A percentile compares a stretch with the other conserved stretches of the same genome.
These are phyloP conservation scores for Phaffomyces opuntiae DNA, from an alignment of 805 yeast species.

Conservation along the genomic window DNA sequence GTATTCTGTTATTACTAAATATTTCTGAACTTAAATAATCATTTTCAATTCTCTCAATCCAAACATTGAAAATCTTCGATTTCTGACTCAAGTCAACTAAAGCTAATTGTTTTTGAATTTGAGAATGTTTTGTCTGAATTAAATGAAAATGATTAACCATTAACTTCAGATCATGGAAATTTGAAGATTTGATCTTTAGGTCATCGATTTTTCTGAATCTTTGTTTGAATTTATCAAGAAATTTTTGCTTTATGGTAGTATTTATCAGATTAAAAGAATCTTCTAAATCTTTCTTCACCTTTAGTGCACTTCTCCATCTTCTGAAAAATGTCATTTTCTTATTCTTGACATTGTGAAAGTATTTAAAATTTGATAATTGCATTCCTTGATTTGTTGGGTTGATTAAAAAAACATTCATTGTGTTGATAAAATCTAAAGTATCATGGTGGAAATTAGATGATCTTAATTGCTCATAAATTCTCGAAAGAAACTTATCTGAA, in stretches of 20 bases:
- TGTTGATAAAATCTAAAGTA: slow-evolving; percentile 7
- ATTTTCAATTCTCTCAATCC: slow-evolving; percentile 9
- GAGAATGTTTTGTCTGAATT: no score
- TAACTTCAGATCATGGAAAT: neutral
- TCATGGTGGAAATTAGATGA: neutral
- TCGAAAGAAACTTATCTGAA: slow-evolving; percentile 17
- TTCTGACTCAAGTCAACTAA: slow-evolving; percentile 3
- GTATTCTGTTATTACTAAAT: neutral
- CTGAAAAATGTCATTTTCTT: slow-evolving; percentile 4
- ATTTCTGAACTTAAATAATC: neutral
- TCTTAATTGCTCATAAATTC: slow-evolving; percentile 17
- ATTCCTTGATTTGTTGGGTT: slow-evolving; percentile 21
- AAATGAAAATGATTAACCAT: no score
- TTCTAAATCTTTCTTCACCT: no score
- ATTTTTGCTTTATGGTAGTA: no score
- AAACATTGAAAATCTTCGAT: slow-evolving; percentile 11
- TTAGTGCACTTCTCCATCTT: slow-evolving; percentile 11
- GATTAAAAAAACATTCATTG: slow-evolving; percentile 16
- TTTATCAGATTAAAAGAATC: no score
- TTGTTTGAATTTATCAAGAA: no score
- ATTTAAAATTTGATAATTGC: slow-evolving; percentile 16
- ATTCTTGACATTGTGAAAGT: slow-evolving; percentile 10
- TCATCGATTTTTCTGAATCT: neutral
- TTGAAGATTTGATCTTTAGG: neutral
- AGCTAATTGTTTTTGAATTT: no score